Evolutionary conservation across 2,329 filamentous ascomycete species (phyloP).

Genomic region (Stachybotrys echinatus): DNA sequence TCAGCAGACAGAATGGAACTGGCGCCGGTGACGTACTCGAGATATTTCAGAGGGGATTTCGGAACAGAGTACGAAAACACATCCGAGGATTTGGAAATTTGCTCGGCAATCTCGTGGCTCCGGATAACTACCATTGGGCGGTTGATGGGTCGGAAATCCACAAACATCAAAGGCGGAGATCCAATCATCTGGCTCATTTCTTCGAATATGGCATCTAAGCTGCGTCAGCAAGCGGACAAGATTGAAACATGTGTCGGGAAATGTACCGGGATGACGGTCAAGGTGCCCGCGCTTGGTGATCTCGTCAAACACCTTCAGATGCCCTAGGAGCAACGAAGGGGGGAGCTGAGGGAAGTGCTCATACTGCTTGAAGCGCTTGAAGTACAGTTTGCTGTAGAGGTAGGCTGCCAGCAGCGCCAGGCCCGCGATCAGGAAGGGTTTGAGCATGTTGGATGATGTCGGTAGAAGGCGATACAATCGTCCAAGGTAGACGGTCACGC

Average conservation of each 20-base stretch:
- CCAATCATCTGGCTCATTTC: slow-evolving; percentile 21
- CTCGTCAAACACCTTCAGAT: neutral
- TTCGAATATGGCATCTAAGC: too few species aligned
- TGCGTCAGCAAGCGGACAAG: too few species aligned
- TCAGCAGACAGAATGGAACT: slow-evolving; percentile 2
- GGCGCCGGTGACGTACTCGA: slow-evolving; percentile 4
- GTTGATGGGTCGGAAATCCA: slow-evolving; percentile 28
- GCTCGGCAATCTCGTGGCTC: slow-evolving; percentile 29
- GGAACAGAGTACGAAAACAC: slow-evolving; percentile 21
- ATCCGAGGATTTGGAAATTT: slow-evolving; percentile 25
- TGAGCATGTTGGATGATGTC: too few species aligned
- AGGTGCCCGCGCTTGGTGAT: neutral
- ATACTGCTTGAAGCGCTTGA: slow-evolving; percentile 5
- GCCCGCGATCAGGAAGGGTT: neutral
- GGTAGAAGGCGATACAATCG: too few species aligned
- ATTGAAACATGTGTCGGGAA: too few species aligned
- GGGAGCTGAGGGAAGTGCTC: slow-evolving; percentile 3
- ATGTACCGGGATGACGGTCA: neutral
- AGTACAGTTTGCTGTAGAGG: slow-evolving; percentile 12
- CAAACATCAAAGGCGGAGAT: slow-evolving; percentile 24
- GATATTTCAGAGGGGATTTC: slow-evolving; percentile 15
- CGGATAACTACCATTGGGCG: slow-evolving; percentile 24
- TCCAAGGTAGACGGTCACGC: too few species aligned
- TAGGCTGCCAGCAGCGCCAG: neutral
- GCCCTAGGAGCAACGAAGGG: slow-evolving; percentile 1